phyloP scores from a whole-genome alignment of 2,329 filamentous ascomycete species.

The Teratosphaeria epicoccoides region DNA sequence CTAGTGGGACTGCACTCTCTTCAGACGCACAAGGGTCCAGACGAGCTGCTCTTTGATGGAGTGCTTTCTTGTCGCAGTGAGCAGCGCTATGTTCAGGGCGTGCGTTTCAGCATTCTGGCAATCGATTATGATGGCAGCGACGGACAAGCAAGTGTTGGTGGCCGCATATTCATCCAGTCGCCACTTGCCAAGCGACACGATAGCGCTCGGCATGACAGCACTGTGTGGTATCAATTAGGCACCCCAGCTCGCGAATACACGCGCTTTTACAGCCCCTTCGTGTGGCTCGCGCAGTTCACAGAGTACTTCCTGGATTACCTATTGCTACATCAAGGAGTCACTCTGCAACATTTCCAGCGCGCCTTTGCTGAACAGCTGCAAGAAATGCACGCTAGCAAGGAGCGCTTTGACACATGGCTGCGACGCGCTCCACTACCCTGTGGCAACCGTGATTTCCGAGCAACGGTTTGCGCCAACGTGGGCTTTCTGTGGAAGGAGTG shows the following conservation, averaged over 20 bases:
- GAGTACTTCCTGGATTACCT: constrained; percentile 66
- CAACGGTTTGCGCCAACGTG: constrained; percentile 39
- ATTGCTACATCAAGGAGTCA: constrained; percentile 28
- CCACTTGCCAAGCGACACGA: constrained; percentile 16
- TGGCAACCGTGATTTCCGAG: not conserved
- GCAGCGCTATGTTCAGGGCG: constrained; percentile 42
- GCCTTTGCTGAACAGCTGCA: constrained; percentile 35
- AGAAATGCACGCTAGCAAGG: constrained; percentile 30
- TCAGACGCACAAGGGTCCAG: constrained; percentile 23
- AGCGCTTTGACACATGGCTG: not conserved
- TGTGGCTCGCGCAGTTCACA: constrained; percentile 59
- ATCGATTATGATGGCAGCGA: constrained; percentile 53
- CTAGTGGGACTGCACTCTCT: constrained; percentile 48
- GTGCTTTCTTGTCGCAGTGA: constrained; percentile 38
- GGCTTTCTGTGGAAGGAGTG: constrained; percentile 58
- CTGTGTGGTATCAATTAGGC: constrained; percentile 54
- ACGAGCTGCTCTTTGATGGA: constrained; percentile 50
- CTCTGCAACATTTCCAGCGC: constrained; percentile 46
- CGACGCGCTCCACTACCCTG: not conserved
- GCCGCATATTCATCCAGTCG: constrained; percentile 54
- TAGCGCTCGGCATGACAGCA: not conserved
- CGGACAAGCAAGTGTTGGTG: not conserved
- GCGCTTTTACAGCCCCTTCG: constrained; percentile 51
- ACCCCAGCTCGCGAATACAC: constrained; percentile 50
- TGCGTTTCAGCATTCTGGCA: constrained; percentile 49